Evolutionary conservation across 371 early-diverging fungal species (phyloP).

Genomic region (Mucor saturninus): DNA sequence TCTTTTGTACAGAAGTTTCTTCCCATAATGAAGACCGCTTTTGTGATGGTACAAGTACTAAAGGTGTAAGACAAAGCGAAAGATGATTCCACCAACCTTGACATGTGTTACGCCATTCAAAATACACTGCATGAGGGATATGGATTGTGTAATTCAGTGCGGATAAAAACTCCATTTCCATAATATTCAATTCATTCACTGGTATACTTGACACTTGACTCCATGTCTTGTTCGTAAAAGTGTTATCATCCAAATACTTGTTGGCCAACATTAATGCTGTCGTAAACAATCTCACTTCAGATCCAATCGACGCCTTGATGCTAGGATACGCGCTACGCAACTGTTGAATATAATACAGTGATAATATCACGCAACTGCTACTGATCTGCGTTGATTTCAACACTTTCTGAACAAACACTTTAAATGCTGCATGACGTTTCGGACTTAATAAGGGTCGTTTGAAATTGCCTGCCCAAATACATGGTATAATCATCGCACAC

Average conservation of each 20-base stretch:
- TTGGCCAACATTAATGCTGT: constrained; percentile 69
- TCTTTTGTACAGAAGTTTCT: not conserved
- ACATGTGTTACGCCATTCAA: constrained; percentile 46
- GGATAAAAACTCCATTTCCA: constrained; percentile 76
- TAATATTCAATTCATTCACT: constrained; percentile 67
- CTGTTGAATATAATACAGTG: constrained; percentile 48
- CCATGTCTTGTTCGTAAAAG: constrained; percentile 77
- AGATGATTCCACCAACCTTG: constrained; percentile 29
- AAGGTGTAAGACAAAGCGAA: constrained; percentile 1
- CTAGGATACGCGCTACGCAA: constrained; percentile 46
- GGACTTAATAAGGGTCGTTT: constrained; percentile 27
- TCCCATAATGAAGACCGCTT: not conserved
- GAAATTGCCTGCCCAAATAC: constrained; percentile 47
- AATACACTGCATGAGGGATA: constrained; percentile 43
- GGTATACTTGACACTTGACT: constrained; percentile 72
- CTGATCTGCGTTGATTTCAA: constrained; percentile 58
- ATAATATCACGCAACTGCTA: constrained; percentile 42
- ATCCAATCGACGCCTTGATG: constrained; percentile 53
- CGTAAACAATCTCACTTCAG: constrained; percentile 68
- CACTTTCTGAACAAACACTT: constrained; percentile 54
- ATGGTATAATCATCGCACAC: constrained; percentile 50
- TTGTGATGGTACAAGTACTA: constrained; percentile 7
- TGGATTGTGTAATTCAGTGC: constrained; percentile 60
- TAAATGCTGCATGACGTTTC: constrained; percentile 45
- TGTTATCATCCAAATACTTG: constrained; percentile 74